Conservation (phyloP, 805 yeast genomes). For the Saccharomycopsis malanga region DNA sequence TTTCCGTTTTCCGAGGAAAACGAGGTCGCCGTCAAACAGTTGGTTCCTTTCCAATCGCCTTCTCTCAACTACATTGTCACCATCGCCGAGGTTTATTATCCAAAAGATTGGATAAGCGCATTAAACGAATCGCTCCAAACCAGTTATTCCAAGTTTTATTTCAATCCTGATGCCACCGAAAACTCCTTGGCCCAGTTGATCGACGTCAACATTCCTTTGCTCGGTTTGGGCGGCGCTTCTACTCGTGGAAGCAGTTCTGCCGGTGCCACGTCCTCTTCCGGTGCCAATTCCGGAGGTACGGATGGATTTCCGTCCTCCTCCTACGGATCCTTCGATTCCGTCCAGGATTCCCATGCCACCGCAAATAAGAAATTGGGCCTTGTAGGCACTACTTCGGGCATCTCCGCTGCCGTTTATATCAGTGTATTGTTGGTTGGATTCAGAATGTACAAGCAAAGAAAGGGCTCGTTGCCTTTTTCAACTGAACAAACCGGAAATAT, state of each 20-base stretch:
- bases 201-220: constrained; percentile 61
- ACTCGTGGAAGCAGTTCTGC: constrained; percentile 11
- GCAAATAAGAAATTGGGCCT: constrained; percentile 40
- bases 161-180: constrained; percentile 49
- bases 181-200: constrained; percentile 57
- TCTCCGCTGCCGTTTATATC: constrained; percentile 22
- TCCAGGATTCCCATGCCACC: constrained; percentile 26
- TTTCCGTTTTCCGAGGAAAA: constrained; percentile 47
- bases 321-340: constrained; percentile 22
- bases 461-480: constrained; percentile 20
- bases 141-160: constrained; percentile 51
- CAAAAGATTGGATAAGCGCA: constrained; percentile 40
- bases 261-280: constrained; percentile 13
- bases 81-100: constrained; percentile 83
- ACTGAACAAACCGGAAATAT: constrained; percentile 20
- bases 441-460: constrained; percentile 26
- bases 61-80: constrained; percentile 65
- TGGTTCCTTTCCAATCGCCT: constrained; percentile 69
- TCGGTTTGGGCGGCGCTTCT: constrained; percentile 25
- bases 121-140: constrained; percentile 20
- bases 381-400: constrained; percentile 24
- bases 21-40: constrained; percentile 52
- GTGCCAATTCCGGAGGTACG: constrained; percentile 16
- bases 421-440: constrained; percentile 26
- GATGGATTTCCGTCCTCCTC: constrained; percentile 22